phyloP scores from a whole-genome alignment of 345 rosid species.

The Balakata baccata region DNA sequence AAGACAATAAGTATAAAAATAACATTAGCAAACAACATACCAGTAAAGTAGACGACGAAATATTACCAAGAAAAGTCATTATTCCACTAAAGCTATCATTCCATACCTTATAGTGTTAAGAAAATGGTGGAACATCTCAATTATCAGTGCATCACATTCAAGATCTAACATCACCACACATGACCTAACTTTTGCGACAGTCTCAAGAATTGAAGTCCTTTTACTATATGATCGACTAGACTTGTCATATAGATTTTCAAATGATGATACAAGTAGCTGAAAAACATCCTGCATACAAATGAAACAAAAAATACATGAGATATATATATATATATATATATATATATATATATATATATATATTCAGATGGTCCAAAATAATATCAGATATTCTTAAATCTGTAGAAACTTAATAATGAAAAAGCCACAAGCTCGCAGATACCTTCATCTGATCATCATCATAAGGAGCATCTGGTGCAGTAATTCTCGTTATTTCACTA shows the following conservation, averaged over 20 bases:
- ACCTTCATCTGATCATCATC: conserved; percentile 94
- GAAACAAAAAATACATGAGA: conserved; percentile 13
- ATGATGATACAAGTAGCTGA: conserved; percentile 85
- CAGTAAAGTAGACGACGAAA: neutral
- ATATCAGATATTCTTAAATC: neutral
- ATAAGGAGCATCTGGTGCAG: conserved; percentile 98
- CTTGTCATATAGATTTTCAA: conserved; percentile 65
- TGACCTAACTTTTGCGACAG: conserved; percentile 93
- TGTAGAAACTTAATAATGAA: neutral
- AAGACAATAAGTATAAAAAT: neutral
- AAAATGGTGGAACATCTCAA: conserved; percentile 89
- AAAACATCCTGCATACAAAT: conserved; percentile 66
- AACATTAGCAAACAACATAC: neutral
- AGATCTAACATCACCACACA: conserved; percentile 98
- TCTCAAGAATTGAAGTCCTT: conserved; percentile 84
- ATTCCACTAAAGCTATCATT: conserved; percentile 11
- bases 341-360: neutral
- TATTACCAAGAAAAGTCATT: neutral
- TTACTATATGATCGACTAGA: conserved; percentile 66
- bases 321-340: neutral
- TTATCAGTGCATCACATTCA: conserved; percentile 79
- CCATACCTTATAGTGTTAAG: conserved; percentile 72
- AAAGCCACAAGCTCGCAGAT: conserved; percentile 1
- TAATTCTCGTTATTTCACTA: conserved; percentile 95
- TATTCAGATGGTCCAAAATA: neutral